phyloP scores from a whole-genome alignment of 2,329 filamentous ascomycete species.

The Fusarium praegraminearum region DNA sequence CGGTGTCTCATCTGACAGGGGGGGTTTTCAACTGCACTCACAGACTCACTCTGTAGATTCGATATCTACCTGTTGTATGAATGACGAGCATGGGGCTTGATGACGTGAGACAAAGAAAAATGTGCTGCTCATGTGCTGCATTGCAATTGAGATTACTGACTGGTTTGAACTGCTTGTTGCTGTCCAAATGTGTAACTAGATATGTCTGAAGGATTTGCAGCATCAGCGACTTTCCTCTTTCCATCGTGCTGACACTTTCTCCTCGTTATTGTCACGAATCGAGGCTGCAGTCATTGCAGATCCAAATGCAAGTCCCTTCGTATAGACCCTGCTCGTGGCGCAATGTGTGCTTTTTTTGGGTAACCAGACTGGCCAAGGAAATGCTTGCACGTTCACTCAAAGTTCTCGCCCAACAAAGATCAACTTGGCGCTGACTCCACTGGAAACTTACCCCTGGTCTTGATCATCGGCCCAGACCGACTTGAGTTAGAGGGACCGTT shows the following conservation, averaged over 20 bases:
- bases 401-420: conserved; percentile 12
- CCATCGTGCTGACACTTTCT: conserved; percentile 9
- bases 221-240: not conserved
- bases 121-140: conserved; percentile 9
- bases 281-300: conserved; percentile 20
- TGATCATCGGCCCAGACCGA: conserved; percentile 20
- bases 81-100: not conserved
- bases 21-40: not conserved
- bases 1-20: not conserved
- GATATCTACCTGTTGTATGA: conserved; percentile 5
- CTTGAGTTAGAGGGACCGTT: conserved; percentile 17
- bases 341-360: conserved; percentile 26
- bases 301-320: conserved; percentile 32
- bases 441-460: conserved; percentile 1
- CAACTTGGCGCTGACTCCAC: conserved; percentile 4
- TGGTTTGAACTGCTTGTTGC: not conserved
- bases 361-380: conserved; percentile 27
- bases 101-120: conserved; percentile 25
- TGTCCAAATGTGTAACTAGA: not conserved
- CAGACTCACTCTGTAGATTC: not conserved
- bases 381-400: conserved; percentile 21
- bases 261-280: not conserved
- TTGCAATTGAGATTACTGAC: not conserved
- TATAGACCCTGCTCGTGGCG: conserved; percentile 34
- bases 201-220: not conserved